Conservation (phyloP, 345 rosid genomes). For the Gynandropsis gynandra region DNA sequence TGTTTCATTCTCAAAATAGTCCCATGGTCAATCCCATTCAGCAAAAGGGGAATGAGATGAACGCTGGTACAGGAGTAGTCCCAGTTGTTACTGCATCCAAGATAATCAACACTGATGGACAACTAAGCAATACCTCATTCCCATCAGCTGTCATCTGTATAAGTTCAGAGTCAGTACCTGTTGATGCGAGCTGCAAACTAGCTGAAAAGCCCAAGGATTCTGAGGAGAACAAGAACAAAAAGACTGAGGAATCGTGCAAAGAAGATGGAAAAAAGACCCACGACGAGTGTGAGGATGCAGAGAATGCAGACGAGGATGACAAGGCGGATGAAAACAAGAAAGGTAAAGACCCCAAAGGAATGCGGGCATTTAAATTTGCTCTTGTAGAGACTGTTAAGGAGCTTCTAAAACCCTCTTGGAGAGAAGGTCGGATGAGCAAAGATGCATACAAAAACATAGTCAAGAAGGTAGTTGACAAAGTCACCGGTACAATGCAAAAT, state of each 20-base stretch:
- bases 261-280: constrained; percentile 32
- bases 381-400: constrained; percentile 88
- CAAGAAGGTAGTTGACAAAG: constrained; percentile 94
- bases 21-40: constrained; percentile 42
- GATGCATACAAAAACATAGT: constrained; percentile 89
- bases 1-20: constrained; percentile 38
- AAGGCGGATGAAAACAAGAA: constrained; percentile 53
- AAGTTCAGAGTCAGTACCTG: constrained; percentile 20
- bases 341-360: constrained; percentile 61
- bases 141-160: constrained; percentile 21
- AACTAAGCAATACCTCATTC: constrained; percentile 21
- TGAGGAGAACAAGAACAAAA: constrained; percentile 26
- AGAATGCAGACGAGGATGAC: constrained; percentile 40
- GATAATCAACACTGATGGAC: constrained; percentile 25
- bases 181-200: constrained; percentile 24
- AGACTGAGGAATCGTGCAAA: constrained; percentile 35
- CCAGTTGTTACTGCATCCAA: constrained; percentile 19
- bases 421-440: constrained; percentile 84
- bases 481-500: constrained; percentile 63
- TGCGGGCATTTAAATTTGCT: constrained; percentile 81
- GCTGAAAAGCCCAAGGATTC: constrained; percentile 28
- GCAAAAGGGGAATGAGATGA: constrained; percentile 24
- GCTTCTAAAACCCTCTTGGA: constrained; percentile 86
- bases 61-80: constrained; percentile 20
- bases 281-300: constrained; percentile 33